A percentile compares a stretch with the other conserved stretches of the same genome.
Evolutionary conservation across 495 filamentous ascomycete species (phyloP).

Genomic region (Aspergillus nidulans): DNA sequence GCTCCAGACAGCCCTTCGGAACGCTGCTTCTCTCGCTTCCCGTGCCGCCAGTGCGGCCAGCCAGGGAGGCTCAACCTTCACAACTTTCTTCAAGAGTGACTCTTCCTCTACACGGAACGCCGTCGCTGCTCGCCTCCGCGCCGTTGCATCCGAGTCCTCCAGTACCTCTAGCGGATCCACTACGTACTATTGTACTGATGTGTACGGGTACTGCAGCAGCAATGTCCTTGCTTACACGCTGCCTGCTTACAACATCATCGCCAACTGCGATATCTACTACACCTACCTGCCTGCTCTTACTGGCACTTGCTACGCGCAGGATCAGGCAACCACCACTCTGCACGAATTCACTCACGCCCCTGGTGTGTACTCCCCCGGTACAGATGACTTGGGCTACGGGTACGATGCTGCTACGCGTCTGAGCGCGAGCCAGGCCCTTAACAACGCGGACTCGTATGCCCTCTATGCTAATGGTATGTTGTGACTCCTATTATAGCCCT

Average conservation of each 20-base stretch:
- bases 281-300: slow-evolving; percentile 40
- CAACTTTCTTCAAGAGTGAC: slow-evolving; percentile 61
- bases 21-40: slow-evolving; percentile 47
- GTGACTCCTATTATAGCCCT: background rate
- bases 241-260: slow-evolving; percentile 46
- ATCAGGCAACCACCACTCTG: slow-evolving; percentile 55
- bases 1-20: slow-evolving; percentile 43
- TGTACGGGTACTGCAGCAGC: slow-evolving; percentile 41
- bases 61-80: slow-evolving; percentile 48
- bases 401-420: slow-evolving; percentile 46
- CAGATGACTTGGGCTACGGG: slow-evolving; percentile 56
- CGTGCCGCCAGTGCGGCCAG: slow-evolving; percentile 51
- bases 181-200: slow-evolving; percentile 50
- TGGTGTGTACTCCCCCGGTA: slow-evolving; percentile 51
- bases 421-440: slow-evolving; percentile 40
- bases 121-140: slow-evolving; percentile 49
- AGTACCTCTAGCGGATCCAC: slow-evolving; percentile 39
- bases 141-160: slow-evolving; percentile 48
- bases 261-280: slow-evolving; percentile 56
- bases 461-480: slow-evolving; percentile 51
- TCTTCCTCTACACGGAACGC: slow-evolving; percentile 32
- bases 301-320: slow-evolving; percentile 50
- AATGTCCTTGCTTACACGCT: slow-evolving; percentile 57
- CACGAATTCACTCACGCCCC: slow-evolving; percentile 62
- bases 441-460: slow-evolving; percentile 61